Evolutionary conservation across 1,139 yeast genomes (phyloP), one percentile per base, ranked within the genome.

Genomic region (Pichia sp.): DNA sequence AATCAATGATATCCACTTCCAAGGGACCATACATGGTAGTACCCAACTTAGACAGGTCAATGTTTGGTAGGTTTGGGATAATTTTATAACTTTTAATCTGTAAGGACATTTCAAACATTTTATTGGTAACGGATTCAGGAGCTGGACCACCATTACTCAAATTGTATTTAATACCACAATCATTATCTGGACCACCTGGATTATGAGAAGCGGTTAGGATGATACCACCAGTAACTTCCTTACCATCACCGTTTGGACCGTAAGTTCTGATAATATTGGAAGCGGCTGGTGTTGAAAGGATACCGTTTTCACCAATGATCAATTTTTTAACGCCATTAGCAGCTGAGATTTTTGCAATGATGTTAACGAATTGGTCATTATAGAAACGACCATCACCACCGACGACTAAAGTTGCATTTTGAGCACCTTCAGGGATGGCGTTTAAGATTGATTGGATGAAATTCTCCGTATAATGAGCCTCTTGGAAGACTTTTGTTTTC

Each of bases 341-440:
- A 40, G 95, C 95, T 51, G 87, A 83, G 49, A 92, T 88, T 56
- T 80, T 71, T 39, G 86, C 83, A 60, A 92, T 92, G 62, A 84
- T 70, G 64, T 89, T 88, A 60, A 92, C 79, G 35, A 89, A 92
- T 38, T 74, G 75, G 59, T 81, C 86, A 63, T 90, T 90, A 71
- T 87, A 92, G 73, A 73, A 92, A 59, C 98, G 82, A 47, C 98
- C 98, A 65, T 92, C 98, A 52, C 98, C 98, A 49, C 98, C 98
- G 57, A 92, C 82, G 4, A 90, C 97, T 54, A 92, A 73, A 6
- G 86, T 81, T 5, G 96, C 74, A 53, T 72, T 85, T 49, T 77
- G 52, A 9, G 82, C 70, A 29, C 97, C 97, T 66, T 90, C 96
- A 16, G 97, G 98, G 59, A 92, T 90, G 39, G 97, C 79, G 49